Evolutionary conservation across 257 asterid species (phyloP), one percentile per base, ranked within the genome.

Genomic region (Cinchona pubescens): DNA sequence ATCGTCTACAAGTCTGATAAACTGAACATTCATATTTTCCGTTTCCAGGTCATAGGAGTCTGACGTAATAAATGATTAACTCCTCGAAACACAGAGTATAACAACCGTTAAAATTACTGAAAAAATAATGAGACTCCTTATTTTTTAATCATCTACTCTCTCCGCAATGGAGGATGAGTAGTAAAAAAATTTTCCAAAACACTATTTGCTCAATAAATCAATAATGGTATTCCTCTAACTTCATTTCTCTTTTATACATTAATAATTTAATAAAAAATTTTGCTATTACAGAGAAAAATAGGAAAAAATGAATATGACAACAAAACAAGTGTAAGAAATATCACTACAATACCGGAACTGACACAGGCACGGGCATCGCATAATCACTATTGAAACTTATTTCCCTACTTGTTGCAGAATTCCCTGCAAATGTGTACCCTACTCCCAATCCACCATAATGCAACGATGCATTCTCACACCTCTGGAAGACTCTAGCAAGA

Each of bases 401-500:
- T 68, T 89, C 93, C 81, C 87, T 82, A 49, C 46, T 63, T 55
- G 81, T 72, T 59, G 82, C 86, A 60, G 90, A 79, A 85, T 84
- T 86, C 30, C 89, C 90, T 4, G 90, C 86, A 77, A 81, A 87
- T 59, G 85, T 87, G 79, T 87, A 90, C 37, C 96, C 92, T 18
- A 87, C 81, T 16, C 89, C 88, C 45, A 86, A 78, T 40, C 91
- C 90, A 16, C 95, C 90, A 53, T 71, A 86, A 75, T 83, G 90
- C 45, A 90, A 61, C 0, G 88, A 79, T 3, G 84, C 83, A 58
- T 84, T 81, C 79, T 90, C 97, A 27, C 93, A 83, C 80, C 93
- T 88, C 76, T 88, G 98, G 76, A 89, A 90, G 32, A 94, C 96
- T 64, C 96, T 69, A 68, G 97, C 98, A 65, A 94, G 88, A 0